Conservation (phyloP, 768 basidiomycete genomes). For the Gyrodon lividus region DNA sequence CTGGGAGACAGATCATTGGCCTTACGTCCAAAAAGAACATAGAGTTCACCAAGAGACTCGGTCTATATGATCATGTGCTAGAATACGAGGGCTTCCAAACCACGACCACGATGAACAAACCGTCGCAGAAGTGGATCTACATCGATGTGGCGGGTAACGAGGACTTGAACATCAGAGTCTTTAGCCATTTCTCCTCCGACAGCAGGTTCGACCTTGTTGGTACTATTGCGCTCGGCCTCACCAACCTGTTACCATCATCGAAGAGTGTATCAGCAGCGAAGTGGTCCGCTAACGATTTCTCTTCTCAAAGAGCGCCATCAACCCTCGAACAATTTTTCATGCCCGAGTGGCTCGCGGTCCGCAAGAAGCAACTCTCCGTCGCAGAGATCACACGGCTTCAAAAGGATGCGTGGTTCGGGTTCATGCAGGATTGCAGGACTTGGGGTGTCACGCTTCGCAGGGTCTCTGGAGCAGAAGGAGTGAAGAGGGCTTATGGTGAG, state of each 20-base stretch:
- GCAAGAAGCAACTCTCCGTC: constrained; percentile 46
- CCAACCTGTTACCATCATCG: constrained; percentile 51
- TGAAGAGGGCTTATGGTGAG: constrained; percentile 48
- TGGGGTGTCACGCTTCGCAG: constrained; percentile 56
- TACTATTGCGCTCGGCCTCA: constrained; percentile 52
- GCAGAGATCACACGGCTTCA: constrained; percentile 51
- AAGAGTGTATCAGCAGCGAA: constrained; percentile 29
- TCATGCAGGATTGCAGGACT: constrained; percentile 52
- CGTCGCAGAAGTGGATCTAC: constrained; percentile 49
- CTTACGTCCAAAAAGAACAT: constrained; percentile 58
- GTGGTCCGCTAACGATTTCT: constrained; percentile 42
- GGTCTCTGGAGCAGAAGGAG: constrained; percentile 45
- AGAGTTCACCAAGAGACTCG: constrained; percentile 52
- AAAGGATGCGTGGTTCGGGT: constrained; percentile 52
- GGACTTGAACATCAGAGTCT: constrained; percentile 45
- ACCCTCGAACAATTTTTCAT: constrained; percentile 60
- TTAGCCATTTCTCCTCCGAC: constrained; percentile 34
- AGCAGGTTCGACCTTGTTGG: constrained; percentile 33
- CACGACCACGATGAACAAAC: constrained; percentile 28
- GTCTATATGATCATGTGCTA: constrained; percentile 56
- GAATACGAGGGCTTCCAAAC: constrained; percentile 50
- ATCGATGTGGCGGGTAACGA: constrained; percentile 64
- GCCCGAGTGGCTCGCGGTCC: constrained; percentile 64
- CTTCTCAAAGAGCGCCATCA: constrained; percentile 1
- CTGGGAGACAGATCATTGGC: constrained; percentile 46